Evolutionary conservation across 495 filamentous ascomycete species (phyloP).

Genomic region (Penicillium odoratum): DNA sequence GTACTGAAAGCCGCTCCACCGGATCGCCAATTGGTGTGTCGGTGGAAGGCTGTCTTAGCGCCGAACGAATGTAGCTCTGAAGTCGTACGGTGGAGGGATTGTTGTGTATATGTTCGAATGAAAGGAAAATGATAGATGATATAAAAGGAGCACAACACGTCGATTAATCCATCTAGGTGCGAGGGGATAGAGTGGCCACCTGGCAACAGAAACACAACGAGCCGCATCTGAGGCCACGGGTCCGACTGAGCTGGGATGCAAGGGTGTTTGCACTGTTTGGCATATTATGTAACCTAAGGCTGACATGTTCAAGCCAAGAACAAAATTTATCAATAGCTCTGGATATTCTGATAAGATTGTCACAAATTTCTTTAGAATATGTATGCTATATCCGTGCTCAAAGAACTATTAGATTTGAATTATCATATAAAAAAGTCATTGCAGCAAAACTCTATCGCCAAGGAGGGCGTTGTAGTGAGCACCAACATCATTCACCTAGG

Average conservation of each 20-base stretch:
- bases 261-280: conserved; percentile 26
- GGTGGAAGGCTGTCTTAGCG: conserved; percentile 26
- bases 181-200: conserved; percentile 38
- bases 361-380: not conserved
- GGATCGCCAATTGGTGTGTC: conserved; percentile 18
- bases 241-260: conserved; percentile 21
- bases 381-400: not conserved
- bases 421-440: not conserved
- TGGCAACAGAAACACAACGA: conserved; percentile 38
- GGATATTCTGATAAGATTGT: too few relatives aligned
- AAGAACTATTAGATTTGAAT: not conserved
- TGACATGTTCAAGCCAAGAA: not conserved
- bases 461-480: not conserved
- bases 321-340: not conserved
- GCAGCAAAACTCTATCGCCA: not conserved
- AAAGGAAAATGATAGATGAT: not conserved
- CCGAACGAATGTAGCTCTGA: conserved; percentile 18
- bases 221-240: conserved; percentile 32
- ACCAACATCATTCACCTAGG: not conserved
- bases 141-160: conserved; percentile 10
- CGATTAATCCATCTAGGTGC: conserved; percentile 23
- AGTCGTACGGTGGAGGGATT: conserved; percentile 9
- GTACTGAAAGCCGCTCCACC: conserved; percentile 12
- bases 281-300: conserved; percentile 5
- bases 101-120: not conserved